A percentile compares a stretch with the other conserved stretches of the same genome.
phyloP scores from a whole-genome alignment of 805 yeast species.

The Starmerella bombi region DNA sequence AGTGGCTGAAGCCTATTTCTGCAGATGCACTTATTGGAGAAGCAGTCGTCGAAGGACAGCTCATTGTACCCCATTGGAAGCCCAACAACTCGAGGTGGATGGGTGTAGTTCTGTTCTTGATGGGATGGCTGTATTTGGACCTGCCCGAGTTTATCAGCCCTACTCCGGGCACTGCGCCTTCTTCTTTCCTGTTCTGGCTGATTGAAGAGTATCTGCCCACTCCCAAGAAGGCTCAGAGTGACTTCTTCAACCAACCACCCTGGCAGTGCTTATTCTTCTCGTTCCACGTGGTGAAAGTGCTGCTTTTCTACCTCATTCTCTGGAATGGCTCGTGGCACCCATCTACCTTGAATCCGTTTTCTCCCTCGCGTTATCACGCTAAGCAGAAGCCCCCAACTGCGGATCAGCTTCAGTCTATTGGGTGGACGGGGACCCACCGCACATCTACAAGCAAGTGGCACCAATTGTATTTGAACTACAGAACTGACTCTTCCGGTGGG shows the following conservation, averaged over 20 bases:
- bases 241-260: conserved; percentile 35
- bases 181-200: conserved; percentile 39
- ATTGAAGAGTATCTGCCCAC: conserved; percentile 25
- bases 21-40: conserved; percentile 42
- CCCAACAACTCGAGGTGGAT: conserved; percentile 28
- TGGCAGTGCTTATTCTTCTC: conserved; percentile 61
- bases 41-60: conserved; percentile 78
- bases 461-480: conserved; percentile 49
- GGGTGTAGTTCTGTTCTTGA: conserved; percentile 21
- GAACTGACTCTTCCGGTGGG: conserved; percentile 51
- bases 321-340: conserved; percentile 75
- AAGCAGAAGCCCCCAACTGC: conserved; percentile 25
- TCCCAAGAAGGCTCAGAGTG: conserved; percentile 35
- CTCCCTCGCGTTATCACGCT: conserved; percentile 19
- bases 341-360: conserved; percentile 34
- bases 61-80: conserved; percentile 63
- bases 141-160: conserved; percentile 81
- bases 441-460: conserved; percentile 58
- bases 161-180: conserved; percentile 78
- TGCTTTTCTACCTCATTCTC: conserved; percentile 42
- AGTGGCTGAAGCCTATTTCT: conserved; percentile 35
- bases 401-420: conserved; percentile 50
- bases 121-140: conserved; percentile 81
- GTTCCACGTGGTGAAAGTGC: conserved; percentile 54
- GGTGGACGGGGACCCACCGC: conserved; percentile 91